Base-by-base conservation (phyloP, 352 stramenopile species). In the Phytophthora syringae region DNA sequence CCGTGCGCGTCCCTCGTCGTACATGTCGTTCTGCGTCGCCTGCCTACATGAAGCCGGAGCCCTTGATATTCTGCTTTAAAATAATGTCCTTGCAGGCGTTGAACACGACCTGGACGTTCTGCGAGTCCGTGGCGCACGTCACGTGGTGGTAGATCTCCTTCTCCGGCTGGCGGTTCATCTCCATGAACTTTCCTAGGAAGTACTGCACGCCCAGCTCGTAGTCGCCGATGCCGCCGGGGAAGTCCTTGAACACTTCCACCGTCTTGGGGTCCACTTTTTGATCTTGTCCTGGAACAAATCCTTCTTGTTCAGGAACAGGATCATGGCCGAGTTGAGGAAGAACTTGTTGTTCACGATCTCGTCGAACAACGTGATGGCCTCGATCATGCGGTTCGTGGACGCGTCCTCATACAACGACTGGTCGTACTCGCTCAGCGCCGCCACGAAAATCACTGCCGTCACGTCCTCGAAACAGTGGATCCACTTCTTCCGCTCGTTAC, bases 261-360 rank as follows among this genome's bases (percentile, higher is more conserved):
- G 79, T 85, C 72, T 96, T 97, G 22, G 98, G 98, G 66, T 98
- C 87, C 20, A 97, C 86, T 93, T 90, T 70, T 96, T 94, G 69
- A 99, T 98, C 82, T 98, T 99, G 74, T 98, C 91, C 65, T 96
- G 87, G 68, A 98, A 99, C 36, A 99, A 72, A 80, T 99, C 96
- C 67, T 97, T 97, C 82, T 99, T 99, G 86, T 99, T 99, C 15
- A 99, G 72, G 72, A 99, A 99, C 42, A 99, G 76, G 62, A 99
- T 98, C 78, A 99, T 98, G 37, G 85, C 90, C 16, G 95, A 97
- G 55, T 94, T 88, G 32, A 82, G 64, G 71, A 99, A 98, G 68
- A 97, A 94, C 53, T 93, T 88, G 80, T 98, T 98, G 70, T 98
- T 97, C 49, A 95, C 87, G 66, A 98, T 98, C 67, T 98, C 94